Conservation (phyloP, 495 filamentous ascomycete species). For the Chlorociboria aeruginascens region DNA sequence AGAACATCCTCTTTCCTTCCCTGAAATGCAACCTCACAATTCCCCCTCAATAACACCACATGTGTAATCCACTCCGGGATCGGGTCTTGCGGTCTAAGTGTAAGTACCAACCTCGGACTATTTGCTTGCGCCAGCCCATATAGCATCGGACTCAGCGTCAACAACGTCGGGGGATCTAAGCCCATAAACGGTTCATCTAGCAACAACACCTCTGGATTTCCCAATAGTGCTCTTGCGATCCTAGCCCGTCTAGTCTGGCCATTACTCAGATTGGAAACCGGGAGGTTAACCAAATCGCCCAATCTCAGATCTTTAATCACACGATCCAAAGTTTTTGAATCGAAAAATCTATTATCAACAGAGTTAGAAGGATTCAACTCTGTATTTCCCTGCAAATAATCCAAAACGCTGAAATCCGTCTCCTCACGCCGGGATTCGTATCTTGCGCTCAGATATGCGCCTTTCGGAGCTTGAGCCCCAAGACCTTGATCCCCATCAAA, state of each 20-base stretch:
- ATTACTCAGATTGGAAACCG: slow-evolving; percentile 81
- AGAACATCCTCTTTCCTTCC: slow-evolving; percentile 45
- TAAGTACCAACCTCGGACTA: slow-evolving; percentile 61
- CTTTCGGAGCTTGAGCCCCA: slow-evolving; percentile 31
- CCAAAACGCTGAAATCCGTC: slow-evolving; percentile 71
- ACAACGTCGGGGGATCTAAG: slow-evolving; percentile 69
- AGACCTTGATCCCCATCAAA: slow-evolving; percentile 50
- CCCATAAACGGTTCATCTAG: slow-evolving; percentile 98
- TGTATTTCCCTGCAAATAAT: slow-evolving; percentile 69
- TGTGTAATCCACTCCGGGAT: slow-evolving; percentile 88
- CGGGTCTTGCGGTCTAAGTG: slow-evolving; percentile 70
- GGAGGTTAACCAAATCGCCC: slow-evolving; percentile 53
- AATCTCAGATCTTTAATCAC: slow-evolving; percentile 59
- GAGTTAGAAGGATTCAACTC: slow-evolving; percentile 57
- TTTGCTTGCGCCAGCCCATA: slow-evolving; percentile 47
- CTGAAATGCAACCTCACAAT: slow-evolving; percentile 41
- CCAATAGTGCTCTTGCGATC: slow-evolving; percentile 76
- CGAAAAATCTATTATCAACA: slow-evolving; percentile 26
- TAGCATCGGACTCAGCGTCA: slow-evolving; percentile 56
- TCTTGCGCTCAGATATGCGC: slow-evolving; percentile 78
- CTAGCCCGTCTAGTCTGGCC: slow-evolving; percentile 79
- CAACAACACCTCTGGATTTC: slow-evolving; percentile 65
- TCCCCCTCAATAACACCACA: slow-evolving; percentile 51
- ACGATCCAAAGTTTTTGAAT: slow-evolving; percentile 35
- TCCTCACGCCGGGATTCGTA: slow-evolving; percentile 83